Evolutionary conservation across 2,329 filamentous ascomycete species (phyloP).

Genomic region (Alternaria infectoria): DNA sequence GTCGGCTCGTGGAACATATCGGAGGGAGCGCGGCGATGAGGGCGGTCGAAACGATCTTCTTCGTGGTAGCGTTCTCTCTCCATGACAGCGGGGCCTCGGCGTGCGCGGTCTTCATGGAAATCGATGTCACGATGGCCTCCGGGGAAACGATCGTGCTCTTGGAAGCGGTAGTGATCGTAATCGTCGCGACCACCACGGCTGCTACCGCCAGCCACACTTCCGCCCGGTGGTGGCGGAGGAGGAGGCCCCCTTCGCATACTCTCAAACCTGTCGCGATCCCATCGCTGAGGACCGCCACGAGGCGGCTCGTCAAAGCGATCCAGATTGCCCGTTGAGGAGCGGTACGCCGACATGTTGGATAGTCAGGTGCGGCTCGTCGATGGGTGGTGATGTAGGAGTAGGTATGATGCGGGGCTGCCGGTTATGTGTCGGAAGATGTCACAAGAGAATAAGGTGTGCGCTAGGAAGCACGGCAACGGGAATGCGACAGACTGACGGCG

Average conservation of each 20-base stretch:
- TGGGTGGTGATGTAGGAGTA: slow-evolving; percentile 17
- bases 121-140: slow-evolving; percentile 51
- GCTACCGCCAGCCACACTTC: slow-evolving; percentile 9
- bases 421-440: slow-evolving; percentile 11
- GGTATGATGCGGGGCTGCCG: slow-evolving; percentile 26
- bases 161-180: slow-evolving; percentile 48
- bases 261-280: slow-evolving; percentile 60
- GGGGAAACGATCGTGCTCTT: slow-evolving; percentile 53
- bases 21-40: slow-evolving; percentile 46
- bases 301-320: slow-evolving; percentile 50
- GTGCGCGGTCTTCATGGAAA: slow-evolving; percentile 52
- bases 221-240: not conserved
- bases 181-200: slow-evolving; percentile 38
- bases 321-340: slow-evolving; percentile 52
- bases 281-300: slow-evolving; percentile 47
- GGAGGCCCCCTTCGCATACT: slow-evolving; percentile 42
- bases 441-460: not conserved
- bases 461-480: slow-evolving; percentile 1
- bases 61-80: slow-evolving; percentile 62
- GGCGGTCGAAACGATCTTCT: slow-evolving; percentile 58
- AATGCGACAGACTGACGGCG: slow-evolving; percentile 2
- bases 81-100: slow-evolving; percentile 44
- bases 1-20: slow-evolving; percentile 57
- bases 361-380: slow-evolving; percentile 5
- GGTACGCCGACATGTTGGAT: slow-evolving; percentile 38